Conservation (phyloP, 768 basidiomycete species). For the Kwoniella europaea region DNA sequence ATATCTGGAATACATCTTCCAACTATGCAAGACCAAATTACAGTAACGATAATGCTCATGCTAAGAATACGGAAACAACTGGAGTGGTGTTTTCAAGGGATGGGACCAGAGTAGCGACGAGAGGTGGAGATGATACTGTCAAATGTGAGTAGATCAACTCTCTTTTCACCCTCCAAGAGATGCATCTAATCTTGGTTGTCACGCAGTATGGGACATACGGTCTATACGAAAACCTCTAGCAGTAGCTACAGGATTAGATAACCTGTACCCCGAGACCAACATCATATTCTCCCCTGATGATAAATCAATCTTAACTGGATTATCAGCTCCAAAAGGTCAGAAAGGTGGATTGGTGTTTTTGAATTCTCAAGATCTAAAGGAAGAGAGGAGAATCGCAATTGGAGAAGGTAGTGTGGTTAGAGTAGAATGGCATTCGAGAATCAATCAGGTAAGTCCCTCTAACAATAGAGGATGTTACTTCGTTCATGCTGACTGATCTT, state of each 20-base stretch:
- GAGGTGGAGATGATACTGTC: slow-evolving; percentile 93
- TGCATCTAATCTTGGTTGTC: no score
- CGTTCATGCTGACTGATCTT: background rate
- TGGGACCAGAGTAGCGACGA: slow-evolving; percentile 78
- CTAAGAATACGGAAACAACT: slow-evolving; percentile 82
- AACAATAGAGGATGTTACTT: background rate
- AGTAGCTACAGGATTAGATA: slow-evolving; percentile 68
- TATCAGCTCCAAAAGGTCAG: slow-evolving; percentile 61
- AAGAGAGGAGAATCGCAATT: slow-evolving; percentile 56
- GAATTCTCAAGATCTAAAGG: slow-evolving; percentile 70
- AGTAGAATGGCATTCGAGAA: slow-evolving; percentile 92
- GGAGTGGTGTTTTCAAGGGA: slow-evolving; percentile 88
- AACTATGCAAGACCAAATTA: slow-evolving; percentile 92
- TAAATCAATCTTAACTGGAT: slow-evolving; percentile 81
- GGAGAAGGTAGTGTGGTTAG: slow-evolving; percentile 70
- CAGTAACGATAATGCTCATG: slow-evolving; percentile 83
- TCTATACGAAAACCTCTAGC: slow-evolving; percentile 87
- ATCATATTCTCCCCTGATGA: slow-evolving; percentile 95
- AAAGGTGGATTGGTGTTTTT: slow-evolving; percentile 76
- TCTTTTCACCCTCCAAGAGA: no score
- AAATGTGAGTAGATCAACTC: slow-evolving; percentile 66
- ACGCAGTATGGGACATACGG: slow-evolving; percentile 88
- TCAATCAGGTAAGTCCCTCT: slow-evolving; percentile 75
- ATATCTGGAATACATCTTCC: slow-evolving; percentile 88
- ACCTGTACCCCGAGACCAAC: slow-evolving; percentile 90